Conservation (phyloP, 257 asterid species). For the Solanum ossicruentum region DNA sequence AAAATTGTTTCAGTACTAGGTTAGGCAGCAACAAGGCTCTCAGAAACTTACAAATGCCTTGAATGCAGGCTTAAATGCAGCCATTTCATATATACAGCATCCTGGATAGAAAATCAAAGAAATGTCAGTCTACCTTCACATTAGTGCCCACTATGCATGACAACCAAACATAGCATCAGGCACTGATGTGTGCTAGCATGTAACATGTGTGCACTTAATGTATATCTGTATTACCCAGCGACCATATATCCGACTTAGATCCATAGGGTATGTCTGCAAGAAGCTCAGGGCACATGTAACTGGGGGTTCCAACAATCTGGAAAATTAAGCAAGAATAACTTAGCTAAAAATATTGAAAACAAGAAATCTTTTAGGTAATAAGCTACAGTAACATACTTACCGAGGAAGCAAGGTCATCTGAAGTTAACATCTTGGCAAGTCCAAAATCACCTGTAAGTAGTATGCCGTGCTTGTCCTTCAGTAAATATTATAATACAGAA, state of each 20-base stretch:
- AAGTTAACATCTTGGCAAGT: slow-evolving; percentile 76
- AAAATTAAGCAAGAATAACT: slow-evolving; percentile 1
- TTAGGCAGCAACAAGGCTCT: neutral
- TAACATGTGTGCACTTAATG: neutral
- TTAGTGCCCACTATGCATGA: neutral
- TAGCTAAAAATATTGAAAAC: neutral
- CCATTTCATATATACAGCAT: slow-evolving; percentile 90
- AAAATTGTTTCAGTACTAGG: neutral
- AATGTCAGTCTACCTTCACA: slow-evolving; percentile 3
- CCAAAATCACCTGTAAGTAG: slow-evolving; percentile 79
- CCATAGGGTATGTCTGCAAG: slow-evolving; percentile 96
- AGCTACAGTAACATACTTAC: slow-evolving; percentile 29
- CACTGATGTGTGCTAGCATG: neutral
- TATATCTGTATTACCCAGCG: slow-evolving; percentile 49
- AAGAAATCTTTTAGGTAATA: neutral
- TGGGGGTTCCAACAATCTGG: slow-evolving; percentile 94
- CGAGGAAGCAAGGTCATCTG: slow-evolving; percentile 91
- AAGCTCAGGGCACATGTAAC: slow-evolving; percentile 97
- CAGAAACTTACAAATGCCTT: slow-evolving; percentile 85
- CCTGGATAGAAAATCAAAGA: slow-evolving; percentile 34
- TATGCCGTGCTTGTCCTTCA: neutral
- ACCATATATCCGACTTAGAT: slow-evolving; percentile 90
- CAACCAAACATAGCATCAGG: neutral
- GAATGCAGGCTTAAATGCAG: slow-evolving; percentile 87
- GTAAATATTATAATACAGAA: neutral